phyloP scores from a whole-genome alignment of 208 protist genomes.

The Leishmania arabica region DNA sequence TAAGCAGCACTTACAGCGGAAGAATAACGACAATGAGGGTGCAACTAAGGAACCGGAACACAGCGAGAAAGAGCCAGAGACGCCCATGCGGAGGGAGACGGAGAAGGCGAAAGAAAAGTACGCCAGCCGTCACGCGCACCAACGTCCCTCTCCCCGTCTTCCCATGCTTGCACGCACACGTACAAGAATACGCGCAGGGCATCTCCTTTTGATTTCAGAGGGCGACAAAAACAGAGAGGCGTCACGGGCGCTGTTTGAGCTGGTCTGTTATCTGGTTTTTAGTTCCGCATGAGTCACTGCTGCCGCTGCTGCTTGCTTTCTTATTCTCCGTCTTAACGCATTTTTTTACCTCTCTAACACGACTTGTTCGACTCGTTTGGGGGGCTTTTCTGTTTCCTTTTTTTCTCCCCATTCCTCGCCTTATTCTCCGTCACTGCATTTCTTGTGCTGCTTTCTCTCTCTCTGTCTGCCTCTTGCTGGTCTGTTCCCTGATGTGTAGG shows the following conservation, averaged over 20 bases:
- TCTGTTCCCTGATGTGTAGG: background rate
- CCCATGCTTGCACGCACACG: background rate
- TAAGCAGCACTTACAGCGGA: background rate
- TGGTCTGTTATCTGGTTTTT: background rate
- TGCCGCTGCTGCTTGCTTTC: background rate
- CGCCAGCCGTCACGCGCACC: background rate
- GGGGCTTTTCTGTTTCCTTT: background rate
- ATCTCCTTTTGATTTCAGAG: background rate
- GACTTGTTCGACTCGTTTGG: background rate
- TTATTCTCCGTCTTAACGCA: background rate
- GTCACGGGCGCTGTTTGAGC: background rate
- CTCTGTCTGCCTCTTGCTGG: background rate
- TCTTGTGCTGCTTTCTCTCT: slow-evolving; percentile 2
- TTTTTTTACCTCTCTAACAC: background rate
- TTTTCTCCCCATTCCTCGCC: background rate
- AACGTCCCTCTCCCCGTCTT: background rate
- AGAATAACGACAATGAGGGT: background rate
- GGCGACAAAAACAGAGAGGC: background rate
- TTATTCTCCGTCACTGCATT: background rate
- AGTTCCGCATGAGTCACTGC: too few relatives aligned
- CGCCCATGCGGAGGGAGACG: background rate
- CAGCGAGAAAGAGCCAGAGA: too few relatives aligned
- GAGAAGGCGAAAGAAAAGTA: background rate
- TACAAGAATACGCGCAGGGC: background rate
- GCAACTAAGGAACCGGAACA: too few relatives aligned